These are phyloP conservation scores for Solanum virginianum DNA, from an alignment of 257 asterid species.

Conservation along the genomic window DNA sequence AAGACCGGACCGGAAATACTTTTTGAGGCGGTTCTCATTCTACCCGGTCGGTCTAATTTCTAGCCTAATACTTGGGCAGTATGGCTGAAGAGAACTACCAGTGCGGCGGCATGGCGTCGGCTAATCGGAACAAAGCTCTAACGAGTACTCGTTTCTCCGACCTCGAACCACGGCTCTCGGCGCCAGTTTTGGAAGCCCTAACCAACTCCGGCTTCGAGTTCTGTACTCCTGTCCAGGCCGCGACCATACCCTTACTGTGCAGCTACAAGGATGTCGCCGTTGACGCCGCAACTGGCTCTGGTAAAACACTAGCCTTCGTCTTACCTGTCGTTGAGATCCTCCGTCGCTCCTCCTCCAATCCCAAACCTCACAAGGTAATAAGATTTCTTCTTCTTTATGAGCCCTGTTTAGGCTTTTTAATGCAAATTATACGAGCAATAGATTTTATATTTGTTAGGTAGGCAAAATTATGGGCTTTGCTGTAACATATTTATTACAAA, in stretches of 20 bases:
- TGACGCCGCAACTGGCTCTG: conserved; percentile 97
- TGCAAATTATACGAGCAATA: background rate
- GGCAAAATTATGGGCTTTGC: background rate
- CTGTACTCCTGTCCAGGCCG: conserved; percentile 95
- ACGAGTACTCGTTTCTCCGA: conserved; percentile 73
- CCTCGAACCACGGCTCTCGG: conserved; percentile 63
- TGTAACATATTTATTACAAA: background rate
- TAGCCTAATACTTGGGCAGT: background rate
- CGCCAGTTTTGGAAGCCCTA: conserved; percentile 54
- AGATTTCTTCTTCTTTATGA: background rate
- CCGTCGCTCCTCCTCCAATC: conserved; percentile 54
- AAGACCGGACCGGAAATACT: background rate
- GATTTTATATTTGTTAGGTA: background rate
- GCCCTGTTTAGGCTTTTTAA: background rate
- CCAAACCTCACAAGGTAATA: conserved; percentile 76
- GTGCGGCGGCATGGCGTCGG: conserved; percentile 2
- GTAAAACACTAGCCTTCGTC: conserved; percentile 80
- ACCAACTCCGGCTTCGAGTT: conserved; percentile 49
- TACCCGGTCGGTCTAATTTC: background rate
- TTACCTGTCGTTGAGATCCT: conserved; percentile 78
- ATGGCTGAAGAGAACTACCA: background rate
- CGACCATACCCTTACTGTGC: conserved; percentile 83
- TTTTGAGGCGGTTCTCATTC: background rate
- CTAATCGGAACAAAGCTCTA: conserved; percentile 59
- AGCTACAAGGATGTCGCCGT: conserved; percentile 75